Evolutionary conservation across 495 filamentous ascomycete species (phyloP).

Genomic region (Hypoxylon fragiforme): DNA sequence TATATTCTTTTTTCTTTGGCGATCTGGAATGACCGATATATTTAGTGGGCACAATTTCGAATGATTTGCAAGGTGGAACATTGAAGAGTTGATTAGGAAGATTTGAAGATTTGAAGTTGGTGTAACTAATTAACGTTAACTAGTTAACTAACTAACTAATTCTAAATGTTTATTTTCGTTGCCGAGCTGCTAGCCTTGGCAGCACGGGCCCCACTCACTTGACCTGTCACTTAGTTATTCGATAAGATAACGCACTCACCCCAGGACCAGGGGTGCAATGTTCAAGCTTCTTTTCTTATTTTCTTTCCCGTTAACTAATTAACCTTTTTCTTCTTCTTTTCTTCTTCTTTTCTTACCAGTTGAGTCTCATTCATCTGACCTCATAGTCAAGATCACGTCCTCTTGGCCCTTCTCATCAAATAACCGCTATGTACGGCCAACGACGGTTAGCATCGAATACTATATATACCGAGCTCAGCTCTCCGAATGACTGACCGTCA

Average conservation of each 20-base stretch:
- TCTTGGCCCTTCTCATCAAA: constrained; percentile 8
- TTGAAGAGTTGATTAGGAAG: no score
- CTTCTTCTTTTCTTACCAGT: constrained; percentile 4
- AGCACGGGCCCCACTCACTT: constrained; percentile 3
- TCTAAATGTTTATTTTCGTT: constrained; percentile 40
- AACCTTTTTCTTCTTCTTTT: neutral
- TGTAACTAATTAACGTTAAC: no score
- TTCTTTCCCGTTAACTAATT: no score
- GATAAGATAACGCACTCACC: constrained; percentile 38
- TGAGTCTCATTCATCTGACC: neutral
- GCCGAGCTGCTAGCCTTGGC: constrained; percentile 23
- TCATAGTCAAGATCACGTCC: neutral
- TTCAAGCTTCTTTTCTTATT: no score
- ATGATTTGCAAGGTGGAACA: no score
- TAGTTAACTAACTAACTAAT: no score
- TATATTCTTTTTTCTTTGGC: no score
- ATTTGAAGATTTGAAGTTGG: no score
- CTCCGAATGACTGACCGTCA: constrained; percentile 43
- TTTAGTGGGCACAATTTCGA: no score
- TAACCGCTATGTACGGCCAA: constrained; percentile 33
- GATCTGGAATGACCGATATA: no score
- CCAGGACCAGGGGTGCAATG: no score
- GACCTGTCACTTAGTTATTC: no score
- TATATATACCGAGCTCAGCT: constrained; percentile 31
- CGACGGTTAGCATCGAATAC: constrained; percentile 16